Conservation (phyloP, 179 eudicot genomes). For the Camellia oleifera region DNA sequence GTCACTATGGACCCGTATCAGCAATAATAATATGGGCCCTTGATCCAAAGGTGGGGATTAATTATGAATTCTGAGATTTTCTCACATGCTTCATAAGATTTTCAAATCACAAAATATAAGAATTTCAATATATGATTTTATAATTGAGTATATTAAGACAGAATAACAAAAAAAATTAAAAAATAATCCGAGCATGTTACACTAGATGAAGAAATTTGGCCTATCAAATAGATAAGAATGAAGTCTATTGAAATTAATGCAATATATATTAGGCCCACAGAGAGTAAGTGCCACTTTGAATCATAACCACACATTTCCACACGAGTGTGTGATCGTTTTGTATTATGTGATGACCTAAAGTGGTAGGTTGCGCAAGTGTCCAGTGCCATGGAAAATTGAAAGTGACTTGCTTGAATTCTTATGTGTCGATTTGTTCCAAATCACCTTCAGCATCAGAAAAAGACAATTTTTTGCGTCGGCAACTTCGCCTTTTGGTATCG, state of each 20-base stretch:
- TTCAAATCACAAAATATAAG: too few species aligned
- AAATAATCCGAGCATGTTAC: too few species aligned
- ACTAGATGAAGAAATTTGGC: neutral
- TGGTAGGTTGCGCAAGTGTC: constrained; percentile 10
- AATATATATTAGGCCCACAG: constrained; percentile 2
- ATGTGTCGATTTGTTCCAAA: neutral
- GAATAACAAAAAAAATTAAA: too few species aligned
- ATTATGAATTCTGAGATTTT: neutral
- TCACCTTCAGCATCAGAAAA: neutral
- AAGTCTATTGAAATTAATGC: neutral
- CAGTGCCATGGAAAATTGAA: neutral
- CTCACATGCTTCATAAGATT: too few species aligned
- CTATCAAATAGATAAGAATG: neutral
- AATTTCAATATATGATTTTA: too few species aligned
- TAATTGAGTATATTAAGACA: too few species aligned
- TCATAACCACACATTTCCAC: constrained; percentile 8
- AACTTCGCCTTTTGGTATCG: neutral
- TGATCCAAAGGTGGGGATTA: neutral
- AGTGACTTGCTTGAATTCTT: neutral
- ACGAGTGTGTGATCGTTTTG: neutral
- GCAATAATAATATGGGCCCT: neutral
- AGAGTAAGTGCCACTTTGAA: neutral
- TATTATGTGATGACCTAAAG: neutral
- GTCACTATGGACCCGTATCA: neutral
- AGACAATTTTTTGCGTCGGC: neutral